These are phyloP conservation scores for Durusdinium trenchii DNA, from an alignment of 73 alveolate species.

Conservation along the genomic window DNA sequence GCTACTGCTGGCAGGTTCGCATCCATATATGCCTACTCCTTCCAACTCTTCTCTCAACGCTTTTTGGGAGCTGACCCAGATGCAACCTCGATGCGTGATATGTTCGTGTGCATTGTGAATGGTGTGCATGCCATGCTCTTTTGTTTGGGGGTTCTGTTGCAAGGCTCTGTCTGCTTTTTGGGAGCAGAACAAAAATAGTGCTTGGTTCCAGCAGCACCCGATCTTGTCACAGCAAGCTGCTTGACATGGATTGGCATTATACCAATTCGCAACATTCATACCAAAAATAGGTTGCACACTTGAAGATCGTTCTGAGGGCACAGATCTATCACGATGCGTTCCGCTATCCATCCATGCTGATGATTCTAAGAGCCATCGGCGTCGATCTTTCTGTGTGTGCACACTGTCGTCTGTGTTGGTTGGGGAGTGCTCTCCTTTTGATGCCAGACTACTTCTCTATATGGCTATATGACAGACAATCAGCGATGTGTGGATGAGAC, in stretches of 20 bases:
- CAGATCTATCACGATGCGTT: background rate
- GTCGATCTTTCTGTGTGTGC: background rate
- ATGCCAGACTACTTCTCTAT: background rate
- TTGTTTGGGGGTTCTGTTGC: background rate
- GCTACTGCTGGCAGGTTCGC: no score
- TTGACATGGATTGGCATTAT: no score
- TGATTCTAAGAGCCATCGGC: background rate
- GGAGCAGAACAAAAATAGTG: background rate
- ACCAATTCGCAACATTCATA: no score
- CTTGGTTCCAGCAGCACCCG: background rate
- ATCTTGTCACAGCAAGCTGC: background rate
- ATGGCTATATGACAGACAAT: conserved; percentile 7
- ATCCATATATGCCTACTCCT: background rate
- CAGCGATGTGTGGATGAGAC: background rate
- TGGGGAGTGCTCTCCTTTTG: background rate
- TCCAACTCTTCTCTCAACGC: background rate
- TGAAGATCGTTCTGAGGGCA: no score
- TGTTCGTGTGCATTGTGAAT: background rate
- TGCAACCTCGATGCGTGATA: no score
- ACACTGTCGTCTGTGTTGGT: background rate
- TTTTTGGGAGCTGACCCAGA: background rate
- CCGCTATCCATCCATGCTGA: background rate
- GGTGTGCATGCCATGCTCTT: background rate
- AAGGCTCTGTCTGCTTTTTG: background rate
- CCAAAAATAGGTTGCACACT: no score